Percentiles rank a stretch among this genome's conserved stretches.
phyloP scores from a whole-genome alignment of 139 green algal species.

The Edaphochlamys debaryana region DNA sequence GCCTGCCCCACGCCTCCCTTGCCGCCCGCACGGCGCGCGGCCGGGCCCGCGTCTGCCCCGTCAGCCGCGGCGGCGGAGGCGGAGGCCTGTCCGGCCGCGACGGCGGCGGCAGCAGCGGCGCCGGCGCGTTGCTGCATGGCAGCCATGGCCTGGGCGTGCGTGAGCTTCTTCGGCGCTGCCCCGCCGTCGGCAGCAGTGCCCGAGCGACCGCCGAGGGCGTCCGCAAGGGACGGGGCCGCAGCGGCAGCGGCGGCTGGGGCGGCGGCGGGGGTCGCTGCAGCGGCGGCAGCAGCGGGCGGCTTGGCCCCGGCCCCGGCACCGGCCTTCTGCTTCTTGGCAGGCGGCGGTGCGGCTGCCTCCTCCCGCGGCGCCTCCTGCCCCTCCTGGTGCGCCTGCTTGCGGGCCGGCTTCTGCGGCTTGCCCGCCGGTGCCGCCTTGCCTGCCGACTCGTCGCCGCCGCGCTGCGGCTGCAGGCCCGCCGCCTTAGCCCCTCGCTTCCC shows the following conservation, averaged over 20 bases:
- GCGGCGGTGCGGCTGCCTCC: slow-evolving; percentile 10
- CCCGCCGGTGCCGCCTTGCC: no score
- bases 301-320: neutral
- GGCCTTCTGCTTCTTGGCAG: neutral
- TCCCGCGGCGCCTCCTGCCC: no score
- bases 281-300: slow-evolving; percentile 14
- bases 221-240: neutral
- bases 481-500: no score
- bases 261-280: slow-evolving; percentile 23
- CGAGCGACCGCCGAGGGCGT: neutral
- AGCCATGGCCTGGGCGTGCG: slow-evolving; percentile 9
- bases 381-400: no score
- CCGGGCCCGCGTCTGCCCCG: neutral
- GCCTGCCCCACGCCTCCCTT: neutral
- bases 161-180: neutral
- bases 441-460: no score
- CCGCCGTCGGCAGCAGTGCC: neutral
- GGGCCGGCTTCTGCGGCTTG: no score
- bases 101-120: neutral
- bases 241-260: neutral
- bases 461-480: no score
- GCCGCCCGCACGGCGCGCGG: neutral
- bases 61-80: neutral
- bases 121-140: slow-evolving; percentile 1
- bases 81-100: neutral